Percentiles rank a stretch among this genome's conserved stretches.
phyloP scores from a whole-genome alignment of 306 rosid species.

The Begonia fuchsioides region DNA sequence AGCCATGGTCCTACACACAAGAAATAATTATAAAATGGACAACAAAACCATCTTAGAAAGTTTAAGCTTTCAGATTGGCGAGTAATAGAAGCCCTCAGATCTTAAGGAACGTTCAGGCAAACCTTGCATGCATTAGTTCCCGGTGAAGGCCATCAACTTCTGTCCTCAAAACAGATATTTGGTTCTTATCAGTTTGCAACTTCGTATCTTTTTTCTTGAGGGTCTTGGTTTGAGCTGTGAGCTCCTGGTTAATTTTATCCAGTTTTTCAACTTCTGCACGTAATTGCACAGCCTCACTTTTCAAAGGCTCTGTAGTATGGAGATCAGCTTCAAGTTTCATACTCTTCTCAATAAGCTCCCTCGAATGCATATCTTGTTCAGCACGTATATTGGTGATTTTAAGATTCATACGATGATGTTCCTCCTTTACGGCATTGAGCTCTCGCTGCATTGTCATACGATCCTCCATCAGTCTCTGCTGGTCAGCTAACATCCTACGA shows the following conservation, averaged over 20 bases:
- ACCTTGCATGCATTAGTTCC: constrained; percentile 80
- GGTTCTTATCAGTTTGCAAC: constrained; percentile 58
- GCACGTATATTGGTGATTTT: constrained; percentile 54
- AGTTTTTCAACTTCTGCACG: constrained; percentile 60
- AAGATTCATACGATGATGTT: constrained; percentile 64
- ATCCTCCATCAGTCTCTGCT: constrained; percentile 61
- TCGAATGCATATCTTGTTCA: constrained; percentile 46
- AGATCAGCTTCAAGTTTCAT: constrained; percentile 64
- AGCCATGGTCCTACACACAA: constrained; percentile 32
- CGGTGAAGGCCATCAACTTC: constrained; percentile 68
- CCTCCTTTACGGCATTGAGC: constrained; percentile 56
- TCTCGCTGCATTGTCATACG: constrained; percentile 52
- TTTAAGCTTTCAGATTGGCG: constrained; percentile 1
- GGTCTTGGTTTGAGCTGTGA: constrained; percentile 42
- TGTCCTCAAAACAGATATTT: constrained; percentile 42
- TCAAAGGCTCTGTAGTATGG: constrained; percentile 49
- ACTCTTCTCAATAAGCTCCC: constrained; percentile 64
- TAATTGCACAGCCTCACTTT: constrained; percentile 55
- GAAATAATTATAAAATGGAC: constrained; percentile 4
- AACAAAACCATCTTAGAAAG: neutral
- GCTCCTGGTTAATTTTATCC: constrained; percentile 45
- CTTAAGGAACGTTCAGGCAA: constrained; percentile 10
- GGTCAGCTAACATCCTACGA: constrained; percentile 45
- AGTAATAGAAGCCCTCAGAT: constrained; percentile 6
- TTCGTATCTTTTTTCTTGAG: constrained; percentile 46